Conservation (phyloP, 2,329 filamentous ascomycete genomes). For the Zasmidium angulare region DNA sequence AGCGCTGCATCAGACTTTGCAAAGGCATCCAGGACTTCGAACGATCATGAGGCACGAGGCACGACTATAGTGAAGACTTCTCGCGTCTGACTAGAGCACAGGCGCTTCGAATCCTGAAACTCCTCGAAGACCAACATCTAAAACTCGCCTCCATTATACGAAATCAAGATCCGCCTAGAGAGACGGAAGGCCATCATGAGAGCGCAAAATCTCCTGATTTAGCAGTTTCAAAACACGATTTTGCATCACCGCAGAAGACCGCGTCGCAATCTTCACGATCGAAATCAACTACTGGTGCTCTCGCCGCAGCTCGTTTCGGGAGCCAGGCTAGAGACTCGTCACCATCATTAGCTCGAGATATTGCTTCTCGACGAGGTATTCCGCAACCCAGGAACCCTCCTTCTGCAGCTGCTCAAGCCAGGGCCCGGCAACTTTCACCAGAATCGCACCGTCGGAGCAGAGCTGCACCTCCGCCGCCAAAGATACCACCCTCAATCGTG, state of each 20-base stretch:
- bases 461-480: slow-evolving; percentile 12
- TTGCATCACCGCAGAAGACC: slow-evolving; percentile 30
- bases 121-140: slow-evolving; percentile 86
- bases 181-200: not conserved
- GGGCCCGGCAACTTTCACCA: slow-evolving; percentile 32
- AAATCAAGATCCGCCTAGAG: slow-evolving; percentile 49
- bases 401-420: slow-evolving; percentile 31
- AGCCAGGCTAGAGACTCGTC: slow-evolving; percentile 34
- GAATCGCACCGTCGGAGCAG: slow-evolving; percentile 28
- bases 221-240: slow-evolving; percentile 48
- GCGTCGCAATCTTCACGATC: slow-evolving; percentile 7
- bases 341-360: slow-evolving; percentile 39
- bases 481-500: slow-evolving; percentile 32
- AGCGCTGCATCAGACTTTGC: slow-evolving; percentile 86
- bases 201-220: slow-evolving; percentile 9
- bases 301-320: slow-evolving; percentile 26
- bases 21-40: slow-evolving; percentile 71
- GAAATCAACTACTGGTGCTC: slow-evolving; percentile 22
- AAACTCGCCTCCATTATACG: slow-evolving; percentile 79
- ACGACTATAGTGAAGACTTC: not conserved
- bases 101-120: slow-evolving; percentile 77
- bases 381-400: slow-evolving; percentile 27
- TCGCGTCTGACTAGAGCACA: slow-evolving; percentile 52
- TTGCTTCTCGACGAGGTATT: slow-evolving; percentile 39
- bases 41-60: slow-evolving; percentile 54